A percentile compares a stretch with the other conserved stretches of the same genome.
These are phyloP conservation scores for Penicillium brevicompactum DNA, from an alignment of 2,329 filamentous ascomycete species.

Conservation along the genomic window DNA sequence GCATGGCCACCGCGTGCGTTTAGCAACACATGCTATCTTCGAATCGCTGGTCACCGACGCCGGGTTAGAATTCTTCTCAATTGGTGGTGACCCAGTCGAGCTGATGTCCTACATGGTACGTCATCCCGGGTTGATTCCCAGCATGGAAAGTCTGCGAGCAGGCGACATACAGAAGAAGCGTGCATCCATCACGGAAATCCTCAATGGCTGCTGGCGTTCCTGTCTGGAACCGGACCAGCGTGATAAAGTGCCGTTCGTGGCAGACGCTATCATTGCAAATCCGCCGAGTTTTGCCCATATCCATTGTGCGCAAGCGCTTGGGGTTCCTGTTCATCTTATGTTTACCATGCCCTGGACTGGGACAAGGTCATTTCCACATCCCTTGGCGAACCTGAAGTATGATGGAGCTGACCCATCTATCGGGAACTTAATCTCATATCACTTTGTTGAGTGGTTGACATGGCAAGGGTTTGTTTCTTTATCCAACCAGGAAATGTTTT, in stretches of 20 bases:
- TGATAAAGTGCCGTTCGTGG: slow-evolving; percentile 44
- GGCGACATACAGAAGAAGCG: slow-evolving; percentile 28
- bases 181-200: slow-evolving; percentile 31
- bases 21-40: slow-evolving; percentile 57
- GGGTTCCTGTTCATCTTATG: slow-evolving; percentile 52
- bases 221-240: slow-evolving; percentile 30
- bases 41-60: slow-evolving; percentile 53
- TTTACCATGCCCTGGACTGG: slow-evolving; percentile 53
- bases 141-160: slow-evolving; percentile 30
- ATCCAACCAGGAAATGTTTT: no score
- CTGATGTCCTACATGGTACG: slow-evolving; percentile 53
- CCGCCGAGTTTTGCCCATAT: slow-evolving; percentile 53
- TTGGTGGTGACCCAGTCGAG: slow-evolving; percentile 55
- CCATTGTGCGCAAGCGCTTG: slow-evolving; percentile 51
- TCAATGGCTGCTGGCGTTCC: slow-evolving; percentile 35
- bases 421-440: slow-evolving; percentile 47
- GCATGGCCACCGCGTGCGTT: slow-evolving; percentile 54
- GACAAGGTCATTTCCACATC: slow-evolving; percentile 48
- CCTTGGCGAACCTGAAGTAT: slow-evolving; percentile 47
- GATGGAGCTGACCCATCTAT: slow-evolving; percentile 32
- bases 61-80: slow-evolving; percentile 57
- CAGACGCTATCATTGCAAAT: slow-evolving; percentile 55
- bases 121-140: slow-evolving; percentile 42
- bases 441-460: slow-evolving; percentile 47
- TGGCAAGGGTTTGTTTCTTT: slow-evolving; percentile 46